Conservation (phyloP, 805 yeast genomes). For the Sugiyamaella chiloensis region DNA sequence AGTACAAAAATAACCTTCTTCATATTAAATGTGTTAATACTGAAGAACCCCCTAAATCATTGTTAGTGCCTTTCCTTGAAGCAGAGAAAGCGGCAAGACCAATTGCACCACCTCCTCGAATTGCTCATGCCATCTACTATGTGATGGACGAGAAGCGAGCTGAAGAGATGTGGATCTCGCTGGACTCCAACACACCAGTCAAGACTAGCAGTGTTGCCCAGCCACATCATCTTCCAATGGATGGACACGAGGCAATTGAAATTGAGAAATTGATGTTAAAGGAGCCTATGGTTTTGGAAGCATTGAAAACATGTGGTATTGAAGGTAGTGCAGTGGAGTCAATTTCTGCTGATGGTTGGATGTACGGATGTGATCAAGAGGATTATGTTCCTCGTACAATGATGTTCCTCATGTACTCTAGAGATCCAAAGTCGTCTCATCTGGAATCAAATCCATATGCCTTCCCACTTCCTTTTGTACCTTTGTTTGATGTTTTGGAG, state of each 20-base stretch:
- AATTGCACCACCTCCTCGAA: slow-evolving; percentile 59
- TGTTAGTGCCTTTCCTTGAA: slow-evolving; percentile 62
- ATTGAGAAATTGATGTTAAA: slow-evolving; percentile 48
- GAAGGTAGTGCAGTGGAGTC: slow-evolving; percentile 22
- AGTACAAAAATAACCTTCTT: slow-evolving; percentile 29
- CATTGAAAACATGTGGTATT: slow-evolving; percentile 58
- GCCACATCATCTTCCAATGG: slow-evolving; percentile 68
- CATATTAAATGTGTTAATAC: slow-evolving; percentile 33
- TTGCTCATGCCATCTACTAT: slow-evolving; percentile 66
- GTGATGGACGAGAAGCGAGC: slow-evolving; percentile 45
- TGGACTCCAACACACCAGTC: slow-evolving; percentile 58
- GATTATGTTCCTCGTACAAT: slow-evolving; percentile 37
- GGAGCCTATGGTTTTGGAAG: slow-evolving; percentile 60
- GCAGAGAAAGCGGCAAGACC: slow-evolving; percentile 54
- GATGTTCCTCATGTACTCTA: slow-evolving; percentile 73
- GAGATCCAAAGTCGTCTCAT: slow-evolving; percentile 52
- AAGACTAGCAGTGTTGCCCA: slow-evolving; percentile 53
- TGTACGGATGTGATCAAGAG: slow-evolving; percentile 75
- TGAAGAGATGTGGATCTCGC: slow-evolving; percentile 71
- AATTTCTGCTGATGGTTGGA: slow-evolving; percentile 77
- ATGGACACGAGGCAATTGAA: slow-evolving; percentile 59
- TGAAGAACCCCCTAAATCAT: slow-evolving; percentile 73
- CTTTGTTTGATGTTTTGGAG: slow-evolving; percentile 65
- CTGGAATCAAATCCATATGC: slow-evolving; percentile 41
- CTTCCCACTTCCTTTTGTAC: slow-evolving; percentile 72